A percentile compares a stretch with the other conserved stretches of the same genome.
These are phyloP conservation scores for Luffa acutangula DNA, from an alignment of 306 rosid species.

Conservation along the genomic window DNA sequence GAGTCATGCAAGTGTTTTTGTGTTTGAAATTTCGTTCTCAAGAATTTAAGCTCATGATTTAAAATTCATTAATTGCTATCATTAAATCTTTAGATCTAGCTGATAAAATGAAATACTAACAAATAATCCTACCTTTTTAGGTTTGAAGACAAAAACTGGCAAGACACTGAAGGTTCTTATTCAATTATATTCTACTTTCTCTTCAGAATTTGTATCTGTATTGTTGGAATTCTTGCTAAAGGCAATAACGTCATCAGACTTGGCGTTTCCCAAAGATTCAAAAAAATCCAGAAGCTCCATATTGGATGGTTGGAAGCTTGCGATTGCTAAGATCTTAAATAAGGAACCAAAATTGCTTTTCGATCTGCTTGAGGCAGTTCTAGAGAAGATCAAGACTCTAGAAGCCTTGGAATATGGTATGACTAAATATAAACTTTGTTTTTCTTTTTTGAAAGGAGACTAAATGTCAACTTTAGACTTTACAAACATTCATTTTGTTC, in stretches of 20 bases:
- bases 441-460: slow-evolving; percentile 19
- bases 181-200: slow-evolving; percentile 56
- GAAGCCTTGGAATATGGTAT: slow-evolving; percentile 29
- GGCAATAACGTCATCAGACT: slow-evolving; percentile 33
- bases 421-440: slow-evolving; percentile 21
- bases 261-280: slow-evolving; percentile 24
- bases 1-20: not conserved
- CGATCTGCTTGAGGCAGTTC: slow-evolving; percentile 61
- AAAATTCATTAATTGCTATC: not conserved
- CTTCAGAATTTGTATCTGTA: slow-evolving; percentile 61
- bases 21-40: not conserved
- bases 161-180: slow-evolving; percentile 50
- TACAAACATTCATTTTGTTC: too few relatives aligned
- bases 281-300: slow-evolving; percentile 16
- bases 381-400: slow-evolving; percentile 47
- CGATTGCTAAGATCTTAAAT: slow-evolving; percentile 35
- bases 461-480: slow-evolving; percentile 4
- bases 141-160: slow-evolving; percentile 39
- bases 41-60: not conserved
- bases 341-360: slow-evolving; percentile 72
- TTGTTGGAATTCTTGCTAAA: slow-evolving; percentile 56
- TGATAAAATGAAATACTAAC: slow-evolving; percentile 8
- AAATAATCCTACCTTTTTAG: slow-evolving; percentile 32
- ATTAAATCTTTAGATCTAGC: not conserved
- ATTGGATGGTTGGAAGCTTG: slow-evolving; percentile 56